phyloP scores from a whole-genome alignment of 2,329 filamentous ascomycete species.

The Calonectria ilicicola region DNA sequence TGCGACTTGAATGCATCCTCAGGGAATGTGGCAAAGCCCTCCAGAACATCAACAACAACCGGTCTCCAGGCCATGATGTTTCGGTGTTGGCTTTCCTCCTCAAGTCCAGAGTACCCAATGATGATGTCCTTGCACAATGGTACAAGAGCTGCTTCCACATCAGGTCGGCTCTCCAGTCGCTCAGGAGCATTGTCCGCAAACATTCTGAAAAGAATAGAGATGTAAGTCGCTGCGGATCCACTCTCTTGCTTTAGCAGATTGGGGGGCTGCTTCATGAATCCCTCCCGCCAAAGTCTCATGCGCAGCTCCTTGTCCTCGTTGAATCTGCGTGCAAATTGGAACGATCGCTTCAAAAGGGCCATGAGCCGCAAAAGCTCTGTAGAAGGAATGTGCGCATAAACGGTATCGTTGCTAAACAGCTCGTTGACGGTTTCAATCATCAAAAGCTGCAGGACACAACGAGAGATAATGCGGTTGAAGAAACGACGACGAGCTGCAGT shows the following conservation, averaged over 20 bases:
- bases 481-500: constrained; percentile 93
- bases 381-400: constrained; percentile 94
- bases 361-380: constrained; percentile 90
- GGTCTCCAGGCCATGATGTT: constrained; percentile 98
- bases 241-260: constrained; percentile 98
- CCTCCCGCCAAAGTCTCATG: constrained; percentile 94
- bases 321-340: constrained; percentile 96
- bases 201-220: constrained; percentile 96
- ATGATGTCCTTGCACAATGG: constrained; percentile 97
- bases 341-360: constrained; percentile 93
- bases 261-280: constrained; percentile 99
- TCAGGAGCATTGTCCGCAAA: constrained; percentile 91
- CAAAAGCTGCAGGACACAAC: constrained; percentile 94
- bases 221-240: constrained; percentile 92
- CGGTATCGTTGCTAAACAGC: constrained; percentile 95
- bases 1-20: constrained; percentile 83
- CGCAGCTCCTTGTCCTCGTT: constrained; percentile 97
- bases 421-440: constrained; percentile 99
- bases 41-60: constrained; percentile 95
- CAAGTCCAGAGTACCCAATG: constrained; percentile 83
- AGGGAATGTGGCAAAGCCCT: constrained; percentile 90
- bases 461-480: constrained; percentile 99
- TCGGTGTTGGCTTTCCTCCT: constrained; percentile 95
- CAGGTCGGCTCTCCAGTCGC: constrained; percentile 79
- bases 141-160: constrained; percentile 92